These are phyloP conservation scores for Sporisorium exsertum DNA, from an alignment of 1,284 basidiomycete genomes.

Conservation along the genomic window DNA sequence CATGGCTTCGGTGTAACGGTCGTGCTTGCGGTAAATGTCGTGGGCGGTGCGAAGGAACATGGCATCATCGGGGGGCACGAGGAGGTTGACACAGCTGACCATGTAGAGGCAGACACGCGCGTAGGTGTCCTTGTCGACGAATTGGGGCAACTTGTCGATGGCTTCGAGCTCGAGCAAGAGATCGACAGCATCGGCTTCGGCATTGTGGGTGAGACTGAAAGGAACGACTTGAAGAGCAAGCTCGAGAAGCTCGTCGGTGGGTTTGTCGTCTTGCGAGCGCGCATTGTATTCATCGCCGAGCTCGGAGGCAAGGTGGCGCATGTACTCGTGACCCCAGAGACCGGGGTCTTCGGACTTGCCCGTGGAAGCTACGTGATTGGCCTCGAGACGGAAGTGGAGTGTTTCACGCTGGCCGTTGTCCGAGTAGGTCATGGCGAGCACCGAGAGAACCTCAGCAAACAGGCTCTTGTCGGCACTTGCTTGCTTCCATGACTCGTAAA, in stretches of 20 bases:
- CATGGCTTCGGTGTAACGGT: constrained; percentile 91
- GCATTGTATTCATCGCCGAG: constrained; percentile 89
- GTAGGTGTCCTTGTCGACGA: constrained; percentile 80
- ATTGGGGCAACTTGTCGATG: constrained; percentile 74
- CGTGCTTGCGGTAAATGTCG: constrained; percentile 86
- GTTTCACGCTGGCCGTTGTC: constrained; percentile 95
- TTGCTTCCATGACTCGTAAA: constrained; percentile 60
- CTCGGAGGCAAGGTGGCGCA: constrained; percentile 95
- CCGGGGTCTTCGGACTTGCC: constrained; percentile 78
- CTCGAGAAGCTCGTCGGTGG: constrained; percentile 70
- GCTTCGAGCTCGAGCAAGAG: constrained; percentile 93
- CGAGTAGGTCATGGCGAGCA: constrained; percentile 99
- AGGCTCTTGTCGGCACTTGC: constrained; percentile 76
- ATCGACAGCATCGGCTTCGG: constrained; percentile 98
- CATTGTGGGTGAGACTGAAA: constrained; percentile 93
- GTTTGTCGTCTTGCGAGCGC: constrained; percentile 63
- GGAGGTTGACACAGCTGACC: constrained; percentile 89
- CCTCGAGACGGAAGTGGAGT: constrained; percentile 72
- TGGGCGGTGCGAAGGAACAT: constrained; percentile 91
- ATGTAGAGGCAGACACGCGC: constrained; percentile 96
- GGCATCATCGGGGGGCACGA: constrained; percentile 92
- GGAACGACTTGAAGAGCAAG: constrained; percentile 88
- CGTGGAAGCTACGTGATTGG: constrained; percentile 45
- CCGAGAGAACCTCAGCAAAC: constrained; percentile 97
- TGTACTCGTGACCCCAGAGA: constrained; percentile 98